These are phyloP conservation scores for Lepidopterella palustris DNA, from an alignment of 495 filamentous ascomycete genomes.

Conservation along the genomic window DNA sequence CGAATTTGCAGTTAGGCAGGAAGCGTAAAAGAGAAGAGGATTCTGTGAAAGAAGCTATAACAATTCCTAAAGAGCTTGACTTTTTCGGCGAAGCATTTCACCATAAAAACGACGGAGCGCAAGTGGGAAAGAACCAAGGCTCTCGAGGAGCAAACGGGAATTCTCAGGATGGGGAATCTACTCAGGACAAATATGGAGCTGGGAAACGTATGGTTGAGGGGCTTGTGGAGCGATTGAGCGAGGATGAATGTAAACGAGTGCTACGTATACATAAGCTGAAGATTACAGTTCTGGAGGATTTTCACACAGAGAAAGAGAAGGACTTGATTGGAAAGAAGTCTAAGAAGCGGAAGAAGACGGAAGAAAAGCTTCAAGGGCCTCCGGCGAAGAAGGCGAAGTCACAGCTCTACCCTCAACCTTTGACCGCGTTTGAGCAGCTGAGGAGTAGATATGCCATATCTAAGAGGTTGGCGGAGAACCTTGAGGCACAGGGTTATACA, in stretches of 20 bases:
- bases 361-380: constrained; percentile 32
- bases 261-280: constrained; percentile 82
- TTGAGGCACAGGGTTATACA: constrained; percentile 74
- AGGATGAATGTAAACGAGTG: constrained; percentile 66
- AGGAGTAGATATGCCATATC: constrained; percentile 62
- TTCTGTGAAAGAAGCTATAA: not conserved
- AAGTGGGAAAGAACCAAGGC: not conserved
- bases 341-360: constrained; percentile 33
- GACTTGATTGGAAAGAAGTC: not conserved
- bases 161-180: not conserved
- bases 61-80: constrained; percentile 28
- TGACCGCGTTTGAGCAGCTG: constrained; percentile 71
- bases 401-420: constrained; percentile 64
- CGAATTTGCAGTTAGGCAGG: constrained; percentile 23
- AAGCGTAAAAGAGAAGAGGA: constrained; percentile 36
- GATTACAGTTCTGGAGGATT: constrained; percentile 57
- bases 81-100: constrained; percentile 28
- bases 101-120: not conserved
- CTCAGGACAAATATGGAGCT: not conserved
- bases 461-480: constrained; percentile 63
- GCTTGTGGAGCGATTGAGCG: constrained; percentile 37
- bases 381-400: constrained; percentile 49
- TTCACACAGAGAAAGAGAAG: not conserved
- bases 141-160: not conserved
- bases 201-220: constrained; percentile 1